Conservation (phyloP, 2,329 filamentous ascomycete species). For the Trichoderma hamatum region DNA sequence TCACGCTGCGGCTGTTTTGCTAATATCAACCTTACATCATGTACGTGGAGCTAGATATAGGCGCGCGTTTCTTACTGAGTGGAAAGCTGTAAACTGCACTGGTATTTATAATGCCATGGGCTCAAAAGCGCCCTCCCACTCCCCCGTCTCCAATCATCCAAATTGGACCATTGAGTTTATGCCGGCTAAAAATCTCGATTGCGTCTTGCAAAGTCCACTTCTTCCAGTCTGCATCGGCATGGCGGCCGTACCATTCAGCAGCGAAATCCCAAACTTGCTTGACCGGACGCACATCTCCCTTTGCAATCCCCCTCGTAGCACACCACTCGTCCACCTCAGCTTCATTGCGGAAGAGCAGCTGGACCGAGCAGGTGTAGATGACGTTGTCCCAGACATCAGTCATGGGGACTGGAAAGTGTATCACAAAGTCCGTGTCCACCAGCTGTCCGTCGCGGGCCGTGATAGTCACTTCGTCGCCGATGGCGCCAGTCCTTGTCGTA, state of each 20-base stretch:
- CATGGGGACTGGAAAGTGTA: background rate
- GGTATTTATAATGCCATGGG: background rate
- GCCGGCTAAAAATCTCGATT: background rate
- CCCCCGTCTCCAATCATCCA: background rate
- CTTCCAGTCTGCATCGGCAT: background rate
- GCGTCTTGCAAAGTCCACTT: background rate
- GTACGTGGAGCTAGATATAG: too few species aligned
- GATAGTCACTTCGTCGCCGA: background rate
- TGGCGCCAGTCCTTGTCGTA: background rate
- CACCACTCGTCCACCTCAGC: background rate
- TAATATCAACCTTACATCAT: too few species aligned
- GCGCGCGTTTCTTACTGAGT: background rate
- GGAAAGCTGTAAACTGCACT: background rate
- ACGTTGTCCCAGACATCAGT: background rate
- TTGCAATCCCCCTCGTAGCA: background rate
- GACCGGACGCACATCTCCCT: background rate
- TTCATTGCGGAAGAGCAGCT: background rate
- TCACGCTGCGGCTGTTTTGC: too few species aligned
- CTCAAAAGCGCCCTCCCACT: background rate
- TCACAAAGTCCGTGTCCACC: background rate
- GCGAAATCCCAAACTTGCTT: background rate
- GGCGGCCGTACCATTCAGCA: background rate
- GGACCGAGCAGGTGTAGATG: background rate
- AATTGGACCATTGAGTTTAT: background rate
- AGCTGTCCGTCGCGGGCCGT: background rate